Base-by-base conservation (phyloP, 2,329 filamentous ascomycete species). In the Exophiala alcalophila region DNA sequence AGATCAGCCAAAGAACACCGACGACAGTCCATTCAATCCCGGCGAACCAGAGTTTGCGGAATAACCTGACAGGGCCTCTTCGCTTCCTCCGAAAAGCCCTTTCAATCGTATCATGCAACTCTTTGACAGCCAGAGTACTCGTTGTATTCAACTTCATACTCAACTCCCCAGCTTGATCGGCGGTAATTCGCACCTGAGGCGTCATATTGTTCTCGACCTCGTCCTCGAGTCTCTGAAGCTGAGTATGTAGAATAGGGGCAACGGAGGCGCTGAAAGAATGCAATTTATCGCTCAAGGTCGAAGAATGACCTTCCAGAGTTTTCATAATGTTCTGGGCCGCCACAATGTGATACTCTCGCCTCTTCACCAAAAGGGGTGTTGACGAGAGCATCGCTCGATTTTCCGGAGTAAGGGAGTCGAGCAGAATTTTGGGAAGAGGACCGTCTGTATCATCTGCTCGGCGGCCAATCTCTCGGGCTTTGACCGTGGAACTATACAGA, bases 1-100 rank as follows among this genome's bases (percentile, higher is more conserved):
- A 97, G 11, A 94, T 82, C 65, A 84, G 88, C 89, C 92, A 96
- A 81, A 97, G 87, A 55, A 94, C 78, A 3, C 85, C 86, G 26
- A 97, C 80, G 12, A 97, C 74, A 35, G 80, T 69, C 88, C 89
- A 96, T 70, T 97, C 91, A 11, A 96, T 78, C 14, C 83, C 66
- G 40, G 89, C 80, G 77, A 89, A 97, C 10, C 87, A 83, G 1
- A 81, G 79, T 10, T 86, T 73, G 26, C 87, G 73, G 16, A 89
- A 65, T 80, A 87, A 89, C 40, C 86, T 74, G 44, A 79, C 67
- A 20, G 80, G 65, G 10, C 80, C 73, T 38, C 88, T 74, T 46
- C 84, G 74, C 37, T 89, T 74, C 71, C 86, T 82, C 58, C 84
- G 78, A 46, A 92, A 76, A 47, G 81, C 74, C 28, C 64, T 67